Percentiles rank a stretch among this genome's conserved stretches.
Evolutionary conservation across 345 rosid species (phyloP).

Genomic region (Pistacia integerrima): DNA sequence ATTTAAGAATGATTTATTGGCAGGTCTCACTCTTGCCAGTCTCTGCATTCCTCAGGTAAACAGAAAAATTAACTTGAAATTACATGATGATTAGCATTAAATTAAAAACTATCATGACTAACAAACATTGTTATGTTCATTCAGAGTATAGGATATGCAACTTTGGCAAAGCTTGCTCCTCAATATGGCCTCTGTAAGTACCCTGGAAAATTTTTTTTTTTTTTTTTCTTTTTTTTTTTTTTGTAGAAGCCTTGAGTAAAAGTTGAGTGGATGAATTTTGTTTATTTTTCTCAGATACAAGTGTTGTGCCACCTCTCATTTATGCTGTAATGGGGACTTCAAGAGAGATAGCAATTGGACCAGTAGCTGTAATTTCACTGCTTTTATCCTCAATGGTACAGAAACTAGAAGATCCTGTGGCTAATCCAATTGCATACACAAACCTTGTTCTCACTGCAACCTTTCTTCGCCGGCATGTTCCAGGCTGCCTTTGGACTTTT

Average conservation of each 20-base stretch:
- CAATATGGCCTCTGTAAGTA: slow-evolving; percentile 90
- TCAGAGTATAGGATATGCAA: slow-evolving; percentile 94
- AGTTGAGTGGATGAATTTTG: background rate
- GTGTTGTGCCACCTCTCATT: slow-evolving; percentile 84
- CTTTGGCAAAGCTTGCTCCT: slow-evolving; percentile 92
- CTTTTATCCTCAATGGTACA: slow-evolving; percentile 78
- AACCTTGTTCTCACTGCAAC: slow-evolving; percentile 76
- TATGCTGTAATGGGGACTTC: slow-evolving; percentile 95
- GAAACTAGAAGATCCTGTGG: slow-evolving; percentile 61
- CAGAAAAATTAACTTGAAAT: background rate
- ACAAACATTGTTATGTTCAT: background rate
- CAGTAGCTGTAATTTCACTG: slow-evolving; percentile 93
- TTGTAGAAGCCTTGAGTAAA: background rate
- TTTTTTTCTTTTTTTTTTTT: too few species aligned
- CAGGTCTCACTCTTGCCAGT: slow-evolving; percentile 93
- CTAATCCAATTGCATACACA: slow-evolving; percentile 64
- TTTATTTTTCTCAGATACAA: slow-evolving; percentile 53
- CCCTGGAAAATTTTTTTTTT: too few species aligned
- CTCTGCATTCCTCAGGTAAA: slow-evolving; percentile 95
- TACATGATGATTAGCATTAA: background rate
- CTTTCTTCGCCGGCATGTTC: slow-evolving; percentile 79
- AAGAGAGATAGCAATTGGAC: slow-evolving; percentile 89
- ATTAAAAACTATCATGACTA: too few species aligned
- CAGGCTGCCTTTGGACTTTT: slow-evolving; percentile 81
- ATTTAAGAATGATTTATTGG: slow-evolving; percentile 79